These are phyloP conservation scores for Chrysosphaeria jannelii DNA, from an alignment of 2,329 filamentous ascomycete species.

Conservation along the genomic window DNA sequence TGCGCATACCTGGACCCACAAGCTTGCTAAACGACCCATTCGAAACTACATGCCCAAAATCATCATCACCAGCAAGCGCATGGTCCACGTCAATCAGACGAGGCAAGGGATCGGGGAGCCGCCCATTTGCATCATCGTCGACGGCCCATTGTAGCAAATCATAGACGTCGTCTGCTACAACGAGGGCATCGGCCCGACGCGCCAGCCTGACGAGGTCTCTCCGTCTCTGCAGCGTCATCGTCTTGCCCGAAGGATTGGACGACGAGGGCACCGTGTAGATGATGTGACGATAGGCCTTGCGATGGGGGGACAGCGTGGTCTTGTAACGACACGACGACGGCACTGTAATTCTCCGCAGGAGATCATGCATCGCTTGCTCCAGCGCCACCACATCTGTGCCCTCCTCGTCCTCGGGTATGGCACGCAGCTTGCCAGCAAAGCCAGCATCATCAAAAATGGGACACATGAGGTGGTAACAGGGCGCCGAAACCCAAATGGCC, in stretches of 20 bases:
- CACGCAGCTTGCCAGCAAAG: constrained; percentile 33
- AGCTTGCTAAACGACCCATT: constrained; percentile 87
- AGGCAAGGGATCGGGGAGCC: constrained; percentile 20
- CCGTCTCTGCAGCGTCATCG: constrained; percentile 41
- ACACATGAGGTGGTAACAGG: constrained; percentile 61
- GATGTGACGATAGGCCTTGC: constrained; percentile 61
- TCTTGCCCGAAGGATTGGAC: constrained; percentile 63
- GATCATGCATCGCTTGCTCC: constrained; percentile 10
- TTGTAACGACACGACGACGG: constrained; percentile 1
- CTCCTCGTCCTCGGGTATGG: constrained; percentile 46
- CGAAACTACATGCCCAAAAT: constrained; percentile 52
- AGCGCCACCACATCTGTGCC: constrained; percentile 41
- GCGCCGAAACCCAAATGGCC: constrained; percentile 52
- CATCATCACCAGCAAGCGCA: constrained; percentile 17
- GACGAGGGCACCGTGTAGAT: constrained; percentile 77
- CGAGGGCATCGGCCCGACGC: constrained; percentile 47
- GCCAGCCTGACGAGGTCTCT: constrained; percentile 44
- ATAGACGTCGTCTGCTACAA: constrained; percentile 80
- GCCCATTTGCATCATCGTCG: constrained; percentile 2
- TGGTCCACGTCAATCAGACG: constrained; percentile 55
- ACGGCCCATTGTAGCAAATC: constrained; percentile 62
- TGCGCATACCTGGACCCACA: constrained; percentile 47
- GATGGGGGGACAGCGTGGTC: constrained; percentile 17
- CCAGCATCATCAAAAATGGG: constrained; percentile 63
- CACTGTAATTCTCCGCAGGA: neutral